Base-by-base conservation (phyloP, 305 asterid genomes). In the Fraxinus velutina region DNA sequence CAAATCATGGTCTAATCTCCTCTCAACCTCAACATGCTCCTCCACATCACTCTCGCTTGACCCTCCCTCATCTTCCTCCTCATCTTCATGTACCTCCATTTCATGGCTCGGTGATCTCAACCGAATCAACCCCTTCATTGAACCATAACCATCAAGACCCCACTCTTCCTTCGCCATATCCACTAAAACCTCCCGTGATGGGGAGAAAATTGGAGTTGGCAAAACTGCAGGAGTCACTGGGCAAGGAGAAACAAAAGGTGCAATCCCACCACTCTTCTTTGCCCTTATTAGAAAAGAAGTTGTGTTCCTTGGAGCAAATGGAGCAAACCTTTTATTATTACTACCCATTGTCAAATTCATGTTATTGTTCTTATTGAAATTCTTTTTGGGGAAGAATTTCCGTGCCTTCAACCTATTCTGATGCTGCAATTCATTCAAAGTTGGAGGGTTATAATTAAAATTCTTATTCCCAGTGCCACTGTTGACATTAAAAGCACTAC, bases 11-110 rank as follows among this genome's bases (percentile, higher is more conserved):
- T 92, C 96, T 86, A 93, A 86, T 86, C 98, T 90, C 89, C 93
- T 91, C 89, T 93, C 98, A 34, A 92, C 95, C 90, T 95, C 98
- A 21, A 91, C 92, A 70, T 93, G 98, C 88, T 93, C 98, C 90
- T 93, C 98, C 76, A 91, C 92, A 74, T 94, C 97, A 83, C 98
- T 93, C 82, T 88, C 98, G 5, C 97, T 90, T 0, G 97, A 93
- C 27, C 95, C 95, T 4, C 42, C 80, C 78, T 83, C 83, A 0
- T 60, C 80, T 10, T 19, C 77, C 17, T 79, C 83, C 36, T 39
- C 62, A 0, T 80, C 83, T 4, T 81, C 73, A 15, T 66, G 27
- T 1, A 75, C 79, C 66, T 86, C 89, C 77, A 80, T 79, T 78
- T 84, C 90, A 34, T 84, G 85, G 24, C 87, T 89, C 2, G 80